Conservation (phyloP, 1,139 yeast species). For the Sugiyamaella novakii region DNA sequence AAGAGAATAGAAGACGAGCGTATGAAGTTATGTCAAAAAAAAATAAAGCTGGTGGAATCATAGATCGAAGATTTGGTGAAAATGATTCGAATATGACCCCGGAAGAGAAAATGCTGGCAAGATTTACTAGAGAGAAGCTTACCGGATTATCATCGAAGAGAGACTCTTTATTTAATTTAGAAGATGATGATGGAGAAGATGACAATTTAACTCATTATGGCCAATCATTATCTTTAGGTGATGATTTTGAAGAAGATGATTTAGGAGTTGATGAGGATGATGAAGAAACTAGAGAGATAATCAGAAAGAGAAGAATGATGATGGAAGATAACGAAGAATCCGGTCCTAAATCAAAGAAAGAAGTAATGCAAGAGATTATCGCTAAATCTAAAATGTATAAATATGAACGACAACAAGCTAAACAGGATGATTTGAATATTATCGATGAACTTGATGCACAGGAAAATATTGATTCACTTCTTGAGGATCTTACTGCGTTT, state of each 20-base stretch:
- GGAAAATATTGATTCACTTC: constrained; percentile 71
- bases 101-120: constrained; percentile 93
- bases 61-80: constrained; percentile 94
- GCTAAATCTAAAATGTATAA: constrained; percentile 92
- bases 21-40: constrained; percentile 63
- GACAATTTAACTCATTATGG: constrained; percentile 74
- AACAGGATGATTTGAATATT: constrained; percentile 67
- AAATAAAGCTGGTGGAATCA: constrained; percentile 74
- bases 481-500: constrained; percentile 57
- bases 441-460: constrained; percentile 81
- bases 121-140: constrained; percentile 89
- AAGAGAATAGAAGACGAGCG: constrained; percentile 64
- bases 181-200: constrained; percentile 63
- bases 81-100: constrained; percentile 66
- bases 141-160: constrained; percentile 31
- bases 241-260: constrained; percentile 52
- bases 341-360: constrained; percentile 78
- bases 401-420: constrained; percentile 80
- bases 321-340: constrained; percentile 42
- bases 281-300: constrained; percentile 33
- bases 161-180: constrained; percentile 67
- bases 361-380: constrained; percentile 94
- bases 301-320: constrained; percentile 30
- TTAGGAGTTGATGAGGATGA: constrained; percentile 47
- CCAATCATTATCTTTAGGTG: constrained; percentile 58